A percentile compares a stretch with the other conserved stretches of the same genome.
These are phyloP conservation scores for Achaetomium macrosporum DNA, from an alignment of 2,329 filamentous ascomycete genomes.

Conservation along the genomic window DNA sequence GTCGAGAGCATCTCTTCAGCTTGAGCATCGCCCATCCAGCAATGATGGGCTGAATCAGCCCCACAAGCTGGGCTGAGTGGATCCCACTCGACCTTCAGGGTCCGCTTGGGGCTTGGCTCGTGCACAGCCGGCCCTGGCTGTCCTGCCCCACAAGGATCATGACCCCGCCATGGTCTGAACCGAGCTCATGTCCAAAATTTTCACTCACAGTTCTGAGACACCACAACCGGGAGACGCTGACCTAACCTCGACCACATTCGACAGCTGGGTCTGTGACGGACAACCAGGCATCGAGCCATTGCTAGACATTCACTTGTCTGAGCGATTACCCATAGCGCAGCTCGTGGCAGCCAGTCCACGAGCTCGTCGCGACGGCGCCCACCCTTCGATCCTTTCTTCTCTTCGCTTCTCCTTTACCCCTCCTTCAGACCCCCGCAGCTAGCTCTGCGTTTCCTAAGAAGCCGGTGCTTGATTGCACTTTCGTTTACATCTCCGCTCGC, in stretches of 20 bases:
- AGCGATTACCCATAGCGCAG: slow-evolving; percentile 7
- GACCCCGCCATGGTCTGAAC: slow-evolving; percentile 7
- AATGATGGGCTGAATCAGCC: neutral
- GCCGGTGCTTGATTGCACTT: slow-evolving; percentile 46
- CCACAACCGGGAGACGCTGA: neutral
- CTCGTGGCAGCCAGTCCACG: slow-evolving; percentile 21
- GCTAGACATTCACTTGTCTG: slow-evolving; percentile 13
- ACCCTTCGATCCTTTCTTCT: slow-evolving; percentile 18
- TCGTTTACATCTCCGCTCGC: slow-evolving; percentile 45
- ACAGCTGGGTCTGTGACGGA: neutral
- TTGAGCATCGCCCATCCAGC: too few relatives aligned
- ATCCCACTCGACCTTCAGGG: neutral
- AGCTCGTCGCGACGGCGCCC: slow-evolving; percentile 21
- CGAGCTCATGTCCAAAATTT: slow-evolving; percentile 10
- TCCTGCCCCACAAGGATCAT: slow-evolving; percentile 1
- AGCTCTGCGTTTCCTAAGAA: slow-evolving; percentile 57
- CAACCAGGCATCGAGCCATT: neutral
- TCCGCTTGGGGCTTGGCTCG: neutral
- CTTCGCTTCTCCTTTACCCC: slow-evolving; percentile 26
- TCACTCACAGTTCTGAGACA: slow-evolving; percentile 1
- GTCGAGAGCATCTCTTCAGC: too few relatives aligned
- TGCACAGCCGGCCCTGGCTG: neutral
- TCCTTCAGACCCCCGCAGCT: slow-evolving; percentile 48
- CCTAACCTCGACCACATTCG: neutral
- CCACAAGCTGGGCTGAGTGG: neutral